A percentile compares a stretch with the other conserved stretches of the same genome.
These are phyloP conservation scores for Podila clonocystis DNA, from an alignment of 192 early-diverging fungal species.

Conservation along the genomic window DNA sequence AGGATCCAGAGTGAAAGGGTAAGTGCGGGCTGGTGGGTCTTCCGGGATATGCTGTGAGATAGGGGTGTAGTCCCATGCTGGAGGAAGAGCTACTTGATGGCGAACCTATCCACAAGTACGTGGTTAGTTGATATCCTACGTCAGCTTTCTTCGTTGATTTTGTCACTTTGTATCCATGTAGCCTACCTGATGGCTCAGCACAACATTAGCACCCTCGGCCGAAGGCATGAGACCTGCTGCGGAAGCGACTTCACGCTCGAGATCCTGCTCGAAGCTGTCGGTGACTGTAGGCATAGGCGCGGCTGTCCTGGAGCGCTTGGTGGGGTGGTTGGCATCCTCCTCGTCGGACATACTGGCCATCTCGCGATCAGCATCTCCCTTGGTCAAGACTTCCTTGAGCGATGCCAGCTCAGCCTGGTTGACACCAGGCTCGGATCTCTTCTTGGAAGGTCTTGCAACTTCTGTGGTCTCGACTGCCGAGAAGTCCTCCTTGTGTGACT, in stretches of 20 bases:
- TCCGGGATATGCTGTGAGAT: slow-evolving; percentile 87
- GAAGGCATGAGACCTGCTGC: slow-evolving; percentile 60
- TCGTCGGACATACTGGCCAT: slow-evolving; percentile 27
- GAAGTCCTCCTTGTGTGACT: slow-evolving; percentile 29
- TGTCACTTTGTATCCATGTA: too few relatives aligned
- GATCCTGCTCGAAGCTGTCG: slow-evolving; percentile 76
- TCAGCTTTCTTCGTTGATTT: too few relatives aligned
- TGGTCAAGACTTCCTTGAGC: slow-evolving; percentile 4
- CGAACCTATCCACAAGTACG: slow-evolving; percentile 70
- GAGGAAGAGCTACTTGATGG: slow-evolving; percentile 95
- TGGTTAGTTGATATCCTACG: background rate
- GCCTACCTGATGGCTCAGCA: slow-evolving; percentile 57
- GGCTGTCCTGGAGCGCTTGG: slow-evolving; percentile 5
- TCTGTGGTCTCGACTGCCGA: slow-evolving; percentile 16
- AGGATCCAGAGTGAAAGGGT: slow-evolving; percentile 94
- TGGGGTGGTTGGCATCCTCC: slow-evolving; percentile 18
- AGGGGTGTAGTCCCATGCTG: slow-evolving; percentile 86
- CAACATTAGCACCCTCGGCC: slow-evolving; percentile 51
- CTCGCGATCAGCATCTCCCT: slow-evolving; percentile 34
- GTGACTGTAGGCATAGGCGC: slow-evolving; percentile 65
- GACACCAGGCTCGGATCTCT: slow-evolving; percentile 10
- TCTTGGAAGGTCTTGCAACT: slow-evolving; percentile 10
- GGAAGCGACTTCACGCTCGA: slow-evolving; percentile 71
- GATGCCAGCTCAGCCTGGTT: background rate
- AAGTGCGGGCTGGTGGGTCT: slow-evolving; percentile 82